Conservation (phyloP, 257 asterid species). For the Mentha longifolia region DNA sequence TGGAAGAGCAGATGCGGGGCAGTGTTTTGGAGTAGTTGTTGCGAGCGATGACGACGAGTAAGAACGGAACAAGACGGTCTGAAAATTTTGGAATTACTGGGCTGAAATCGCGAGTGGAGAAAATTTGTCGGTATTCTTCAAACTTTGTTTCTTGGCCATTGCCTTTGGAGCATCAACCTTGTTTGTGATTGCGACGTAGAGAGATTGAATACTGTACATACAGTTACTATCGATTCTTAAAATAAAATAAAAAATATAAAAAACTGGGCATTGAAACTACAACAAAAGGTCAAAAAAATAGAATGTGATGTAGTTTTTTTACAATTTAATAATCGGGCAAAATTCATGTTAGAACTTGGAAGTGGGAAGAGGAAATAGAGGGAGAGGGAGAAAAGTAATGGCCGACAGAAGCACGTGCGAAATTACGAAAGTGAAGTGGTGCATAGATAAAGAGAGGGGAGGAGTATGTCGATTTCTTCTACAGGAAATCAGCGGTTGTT, state of each 20-base stretch:
- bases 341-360: no score
- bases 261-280: no score
- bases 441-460: constrained; percentile 1
- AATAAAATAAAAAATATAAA: no score
- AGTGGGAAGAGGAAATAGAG: no score
- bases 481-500: no score
- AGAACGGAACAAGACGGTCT: constrained; percentile 8
- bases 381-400: background rate
- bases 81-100: constrained; percentile 22
- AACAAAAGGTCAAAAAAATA: no score
- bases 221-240: no score
- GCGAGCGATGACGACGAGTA: constrained; percentile 12
- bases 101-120: constrained; percentile 18
- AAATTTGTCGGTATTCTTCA: constrained; percentile 21
- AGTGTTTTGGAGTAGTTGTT: constrained; percentile 29
- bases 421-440: background rate
- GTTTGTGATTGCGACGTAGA: background rate
- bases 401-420: constrained; percentile 24
- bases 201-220: background rate
- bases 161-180: background rate
- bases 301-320: no score
- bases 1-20: background rate
- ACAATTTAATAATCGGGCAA: no score
- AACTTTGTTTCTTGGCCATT: background rate
- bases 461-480: no score